phyloP scores from a whole-genome alignment of 2,329 filamentous ascomycete species.

The Cladosporium sp. region DNA sequence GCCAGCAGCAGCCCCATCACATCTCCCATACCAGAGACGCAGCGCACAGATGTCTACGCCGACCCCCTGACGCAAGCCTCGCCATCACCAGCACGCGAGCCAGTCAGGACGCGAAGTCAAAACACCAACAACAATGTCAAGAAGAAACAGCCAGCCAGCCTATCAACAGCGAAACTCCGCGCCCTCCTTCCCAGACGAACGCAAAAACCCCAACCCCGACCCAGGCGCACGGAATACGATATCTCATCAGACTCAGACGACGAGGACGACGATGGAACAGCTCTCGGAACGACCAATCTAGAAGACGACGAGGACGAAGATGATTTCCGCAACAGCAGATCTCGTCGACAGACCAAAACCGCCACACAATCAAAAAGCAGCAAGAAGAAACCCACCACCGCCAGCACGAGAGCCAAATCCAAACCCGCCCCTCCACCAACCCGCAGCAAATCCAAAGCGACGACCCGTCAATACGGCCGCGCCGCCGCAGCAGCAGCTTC shows the following conservation, averaged over 20 bases:
- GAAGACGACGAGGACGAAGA: conserved; percentile 40
- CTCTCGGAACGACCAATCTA: conserved; percentile 14
- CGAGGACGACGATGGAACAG: conserved; percentile 27
- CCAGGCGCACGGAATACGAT: conserved; percentile 36
- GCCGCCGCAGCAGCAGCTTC: too few relatives aligned
- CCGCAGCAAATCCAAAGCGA: conserved; percentile 11
- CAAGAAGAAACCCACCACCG: conserved; percentile 13
- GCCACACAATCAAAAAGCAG: conserved; percentile 14
- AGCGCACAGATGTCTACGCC: conserved; percentile 13
- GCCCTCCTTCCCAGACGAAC: conserved; percentile 41
- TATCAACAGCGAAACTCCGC: conserved; percentile 43
- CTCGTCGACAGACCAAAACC: conserved; percentile 21
- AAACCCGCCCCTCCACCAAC: conserved; percentile 10
- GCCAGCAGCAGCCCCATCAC: conserved; percentile 37
- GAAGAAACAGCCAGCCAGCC: conserved; percentile 22
- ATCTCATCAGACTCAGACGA: conserved; percentile 37
- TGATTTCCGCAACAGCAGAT: conserved; percentile 26
- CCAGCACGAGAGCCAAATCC: conserved; percentile 8
- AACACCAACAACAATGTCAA: too few relatives aligned
- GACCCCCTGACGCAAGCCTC: conserved; percentile 24
- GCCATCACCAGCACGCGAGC: conserved; percentile 17
- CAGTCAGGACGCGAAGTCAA: conserved; percentile 6
- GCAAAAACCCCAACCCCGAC: conserved; percentile 21
- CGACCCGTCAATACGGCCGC: conserved; percentile 30
- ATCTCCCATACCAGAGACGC: conserved; percentile 13